Evolutionary conservation across 2,329 filamentous ascomycete species (phyloP), one percentile per base, ranked within the genome.

Genomic region (Epichloe festucae): DNA sequence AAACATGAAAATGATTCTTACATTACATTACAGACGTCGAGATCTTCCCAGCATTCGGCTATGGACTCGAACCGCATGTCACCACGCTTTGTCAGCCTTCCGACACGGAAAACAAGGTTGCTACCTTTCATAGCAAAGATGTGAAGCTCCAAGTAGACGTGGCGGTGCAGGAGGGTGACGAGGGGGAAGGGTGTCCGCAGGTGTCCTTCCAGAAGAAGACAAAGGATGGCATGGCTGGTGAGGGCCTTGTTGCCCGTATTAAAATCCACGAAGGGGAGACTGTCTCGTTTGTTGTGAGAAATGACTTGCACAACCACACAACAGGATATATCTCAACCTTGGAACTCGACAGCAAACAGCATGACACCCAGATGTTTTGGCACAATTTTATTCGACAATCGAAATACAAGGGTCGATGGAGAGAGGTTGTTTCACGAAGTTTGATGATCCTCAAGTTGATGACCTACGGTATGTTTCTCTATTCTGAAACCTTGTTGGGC

Each of bases 401-500:
- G 64, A 80, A 75, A 56, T 89, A 88, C 64, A 80, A 78, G 53
- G 85, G 85, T 5, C 76, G 81, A 36, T 89, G 85, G 78, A 74
- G 82, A 50, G 84, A 89, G 64, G 80, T 85, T 3, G 82, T 89
- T 5, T 73, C 75, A 27, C 74, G 85, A 51, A 88, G 84, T 60
- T 68, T 89, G 48, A 78, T 89, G 71, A 80, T 88, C 50, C 67
- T 89, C 44, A 89, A 89, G 65, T 73, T 89, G 67, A 72, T 89
- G 58, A 89, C 85, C 0, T 89, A 83, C 58, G 67, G 67, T 69
- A 53, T 42, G 53, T 44, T 44, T 36, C 34, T 34, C 4, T 35
- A 23, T 45, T 34, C 8, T 45, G 42, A n/a, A 44, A 31, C 12
- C 5, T 14, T 38, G 3, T 23, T 27, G 11, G 6, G 14, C 21